These are phyloP conservation scores for Alternaria alternata DNA, from an alignment of 2,329 filamentous ascomycete genomes.

Conservation along the genomic window DNA sequence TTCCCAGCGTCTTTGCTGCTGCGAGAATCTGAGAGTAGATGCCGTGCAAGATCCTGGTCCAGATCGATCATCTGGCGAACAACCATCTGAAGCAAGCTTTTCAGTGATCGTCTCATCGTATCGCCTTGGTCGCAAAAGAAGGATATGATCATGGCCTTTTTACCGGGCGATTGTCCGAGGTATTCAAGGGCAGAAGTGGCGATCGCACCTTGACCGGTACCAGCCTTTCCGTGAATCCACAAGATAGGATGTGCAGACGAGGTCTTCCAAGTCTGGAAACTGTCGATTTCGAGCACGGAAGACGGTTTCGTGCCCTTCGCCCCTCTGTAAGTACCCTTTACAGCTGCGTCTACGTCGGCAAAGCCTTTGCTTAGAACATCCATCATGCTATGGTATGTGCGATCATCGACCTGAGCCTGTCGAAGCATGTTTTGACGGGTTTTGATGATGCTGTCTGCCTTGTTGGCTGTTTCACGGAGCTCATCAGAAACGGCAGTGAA, in stretches of 20 bases:
- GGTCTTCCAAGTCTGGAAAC: slow-evolving; percentile 25
- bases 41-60: slow-evolving; percentile 28
- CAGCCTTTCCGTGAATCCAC: slow-evolving; percentile 36
- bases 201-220: slow-evolving; percentile 28
- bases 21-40: slow-evolving; percentile 31
- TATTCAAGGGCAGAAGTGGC: slow-evolving; percentile 31
- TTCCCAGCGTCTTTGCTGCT: slow-evolving; percentile 25
- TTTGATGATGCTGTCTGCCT: slow-evolving; percentile 33
- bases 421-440: slow-evolving; percentile 29
- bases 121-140: slow-evolving; percentile 37
- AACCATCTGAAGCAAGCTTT: slow-evolving; percentile 25
- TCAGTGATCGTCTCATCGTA: slow-evolving; percentile 25
- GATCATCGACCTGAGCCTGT: slow-evolving; percentile 26
- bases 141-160: slow-evolving; percentile 23
- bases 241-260: slow-evolving; percentile 17
- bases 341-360: slow-evolving; percentile 24
- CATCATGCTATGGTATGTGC: slow-evolving; percentile 26
- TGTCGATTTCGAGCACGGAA: slow-evolving; percentile 22
- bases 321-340: slow-evolving; percentile 22
- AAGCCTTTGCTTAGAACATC: slow-evolving; percentile 30
- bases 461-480: slow-evolving; percentile 28
- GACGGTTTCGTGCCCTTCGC: slow-evolving; percentile 18
- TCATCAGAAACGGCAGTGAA: slow-evolving; percentile 37
- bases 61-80: slow-evolving; percentile 30
- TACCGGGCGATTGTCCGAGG: slow-evolving; percentile 11